Base-by-base conservation (phyloP, 1,284 basidiomycete species). In the Malassezia nana region DNA sequence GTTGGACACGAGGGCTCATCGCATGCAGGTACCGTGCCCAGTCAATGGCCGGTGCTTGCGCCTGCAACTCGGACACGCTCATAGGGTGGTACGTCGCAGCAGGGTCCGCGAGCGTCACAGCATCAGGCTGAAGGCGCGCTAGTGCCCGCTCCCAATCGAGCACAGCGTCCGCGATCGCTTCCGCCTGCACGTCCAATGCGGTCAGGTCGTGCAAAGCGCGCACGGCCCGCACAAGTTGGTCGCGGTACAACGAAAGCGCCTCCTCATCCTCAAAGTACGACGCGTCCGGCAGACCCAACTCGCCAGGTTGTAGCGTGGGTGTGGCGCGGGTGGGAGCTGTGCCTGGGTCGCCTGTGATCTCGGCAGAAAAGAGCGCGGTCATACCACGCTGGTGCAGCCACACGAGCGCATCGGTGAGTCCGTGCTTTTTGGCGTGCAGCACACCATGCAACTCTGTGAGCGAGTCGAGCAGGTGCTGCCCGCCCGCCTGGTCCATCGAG, bases 261-360 rank as follows among this genome's bases (percentile, higher is more conserved):
- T 78, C 77, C 50, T 83, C 77, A 58, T 96, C 91, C 44, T 85
- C 81, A 74, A 89, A 96, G 75, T 96, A 95, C 76, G 91, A 87
- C 83, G 91, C 89, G 38, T 89, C 83, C 1, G 91, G 91, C 12
- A 96, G 82, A 28, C 89, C 88, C 6, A 95, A 79, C 9, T 78
- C 80, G 6, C 85, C 81, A 69, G 96, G 91, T 61, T 81, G 83
- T 67, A 96, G 83, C 84, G 85, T 89, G 15, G 91, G 79, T 0
- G 83, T 81, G 81, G 92, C 89, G 41, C 80, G 76, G 63, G 90
- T 86, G 0, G 92, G 89, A 69, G 95, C 87, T n/a, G 82, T 79
- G 22, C 86, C 88, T 29, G 84, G 83, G 65, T 96, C 89, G 35
- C 92, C 91, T 53, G 94, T 89, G 55, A 92, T 80, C 25, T 77